Conservation (phyloP, 495 filamentous ascomycete species). For the Hamigera avellanea region DNA sequence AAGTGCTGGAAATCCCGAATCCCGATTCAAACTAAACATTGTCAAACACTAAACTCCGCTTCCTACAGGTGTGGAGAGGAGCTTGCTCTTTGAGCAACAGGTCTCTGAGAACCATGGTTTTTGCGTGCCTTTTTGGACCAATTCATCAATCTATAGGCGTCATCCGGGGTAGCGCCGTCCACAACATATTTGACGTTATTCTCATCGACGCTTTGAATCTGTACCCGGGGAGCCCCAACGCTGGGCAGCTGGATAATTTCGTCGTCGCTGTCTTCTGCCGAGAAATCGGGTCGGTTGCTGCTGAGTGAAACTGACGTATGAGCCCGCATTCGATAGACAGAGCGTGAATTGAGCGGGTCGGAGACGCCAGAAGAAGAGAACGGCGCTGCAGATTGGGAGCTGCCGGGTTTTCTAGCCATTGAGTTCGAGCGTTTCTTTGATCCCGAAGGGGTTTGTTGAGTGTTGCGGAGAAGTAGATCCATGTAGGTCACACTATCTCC, state of each 20-base stretch:
- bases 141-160: conserved; percentile 23
- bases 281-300: conserved; percentile 12
- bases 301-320: conserved; percentile 17
- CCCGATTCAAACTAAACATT: too few relatives aligned
- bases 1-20: too few relatives aligned
- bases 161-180: conserved; percentile 14
- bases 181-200: conserved; percentile 28
- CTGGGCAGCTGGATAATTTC: conserved; percentile 30
- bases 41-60: too few relatives aligned
- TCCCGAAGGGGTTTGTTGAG: conserved; percentile 4
- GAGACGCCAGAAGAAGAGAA: conserved; percentile 1
- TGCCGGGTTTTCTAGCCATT: conserved; percentile 3
- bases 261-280: conserved; percentile 22
- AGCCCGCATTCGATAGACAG: conserved; percentile 29
- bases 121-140: conserved; percentile 11
- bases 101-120: too few relatives aligned
- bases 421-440: conserved; percentile 1
- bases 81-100: too few relatives aligned
- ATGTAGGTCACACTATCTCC: conserved; percentile 22
- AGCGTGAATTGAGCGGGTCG: conserved; percentile 7
- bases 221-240: conserved; percentile 16
- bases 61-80: too few relatives aligned
- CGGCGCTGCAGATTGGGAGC: conserved; percentile 10
- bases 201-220: conserved; percentile 27
- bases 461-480: conserved; percentile 18